These are phyloP conservation scores for Bathelium albidoporum DNA, from an alignment of 495 filamentous ascomycete species.

Conservation along the genomic window DNA sequence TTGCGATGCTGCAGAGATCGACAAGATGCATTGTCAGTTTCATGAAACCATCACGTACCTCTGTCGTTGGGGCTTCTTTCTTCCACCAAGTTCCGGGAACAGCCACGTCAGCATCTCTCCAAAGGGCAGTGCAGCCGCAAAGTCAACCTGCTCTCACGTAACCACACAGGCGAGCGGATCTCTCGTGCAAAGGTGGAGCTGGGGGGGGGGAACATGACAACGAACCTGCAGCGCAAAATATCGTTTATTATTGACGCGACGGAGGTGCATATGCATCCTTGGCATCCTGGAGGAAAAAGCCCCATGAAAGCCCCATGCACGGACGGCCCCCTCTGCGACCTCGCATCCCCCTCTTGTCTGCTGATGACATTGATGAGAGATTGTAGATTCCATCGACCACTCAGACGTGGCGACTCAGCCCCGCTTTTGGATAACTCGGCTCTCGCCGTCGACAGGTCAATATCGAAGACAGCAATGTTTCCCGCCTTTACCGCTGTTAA, in stretches of 20 bases:
- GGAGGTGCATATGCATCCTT: neutral
- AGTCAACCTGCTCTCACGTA: neutral
- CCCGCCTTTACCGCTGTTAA: conserved; percentile 2
- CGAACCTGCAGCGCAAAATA: conserved; percentile 1
- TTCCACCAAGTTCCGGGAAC: neutral
- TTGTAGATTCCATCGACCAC: neutral
- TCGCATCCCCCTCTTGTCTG: conserved; percentile 1
- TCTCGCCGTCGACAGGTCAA: neutral
- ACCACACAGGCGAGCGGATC: neutral
- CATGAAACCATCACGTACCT: neutral
- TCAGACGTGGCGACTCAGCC: neutral
- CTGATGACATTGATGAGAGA: conserved; percentile 5
- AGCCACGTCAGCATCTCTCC: neutral
- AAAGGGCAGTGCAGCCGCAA: neutral
- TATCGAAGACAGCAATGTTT: neutral
- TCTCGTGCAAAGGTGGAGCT: neutral
- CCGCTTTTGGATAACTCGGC: neutral
- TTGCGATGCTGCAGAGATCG: conserved; percentile 3
- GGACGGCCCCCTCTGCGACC: conserved; percentile 1
- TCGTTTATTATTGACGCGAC: neutral
- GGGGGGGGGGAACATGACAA: neutral
- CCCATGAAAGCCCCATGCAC: too few relatives aligned
- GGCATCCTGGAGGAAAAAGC: neutral
- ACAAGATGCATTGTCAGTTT: neutral
- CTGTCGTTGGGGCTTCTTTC: neutral